A percentile compares a stretch with the other conserved stretches of the same genome.
Conservation (phyloP, 1,284 basidiomycete species). For the Ustilago lituana region DNA sequence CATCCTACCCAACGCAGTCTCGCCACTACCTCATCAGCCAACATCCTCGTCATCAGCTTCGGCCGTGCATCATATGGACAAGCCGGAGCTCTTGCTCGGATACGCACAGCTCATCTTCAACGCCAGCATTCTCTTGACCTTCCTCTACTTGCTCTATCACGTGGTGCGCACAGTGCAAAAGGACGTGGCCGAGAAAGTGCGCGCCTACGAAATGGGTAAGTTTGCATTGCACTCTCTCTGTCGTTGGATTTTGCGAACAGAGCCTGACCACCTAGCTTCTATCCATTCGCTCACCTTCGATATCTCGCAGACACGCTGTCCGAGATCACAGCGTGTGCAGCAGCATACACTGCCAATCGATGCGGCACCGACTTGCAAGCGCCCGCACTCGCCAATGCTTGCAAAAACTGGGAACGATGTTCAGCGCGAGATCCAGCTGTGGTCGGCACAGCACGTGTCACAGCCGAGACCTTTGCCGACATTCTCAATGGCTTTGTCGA, state of each 20-base stretch:
- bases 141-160: slow-evolving; percentile 83
- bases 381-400: slow-evolving; percentile 57
- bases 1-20: slow-evolving; percentile 33
- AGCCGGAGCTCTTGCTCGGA: slow-evolving; percentile 53
- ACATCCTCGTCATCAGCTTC: not conserved
- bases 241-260: no score
- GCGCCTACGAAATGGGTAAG: slow-evolving; percentile 86
- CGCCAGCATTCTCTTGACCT: slow-evolving; percentile 81
- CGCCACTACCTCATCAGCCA: slow-evolving; percentile 21
- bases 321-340: slow-evolving; percentile 55
- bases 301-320: slow-evolving; percentile 51
- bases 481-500: slow-evolving; percentile 96
- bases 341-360: slow-evolving; percentile 52
- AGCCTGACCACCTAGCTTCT: no score
- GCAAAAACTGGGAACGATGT: slow-evolving; percentile 83
- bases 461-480: slow-evolving; percentile 93
- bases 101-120: slow-evolving; percentile 91
- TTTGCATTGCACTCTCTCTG: slow-evolving; percentile 1
- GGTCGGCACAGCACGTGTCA: slow-evolving; percentile 86
- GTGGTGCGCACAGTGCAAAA: slow-evolving; percentile 88
- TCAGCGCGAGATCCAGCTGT: slow-evolving; percentile 92
- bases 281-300: no score
- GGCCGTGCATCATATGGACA: slow-evolving; percentile 34
- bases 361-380: slow-evolving; percentile 61
- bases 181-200: slow-evolving; percentile 87